phyloP scores from a whole-genome alignment of 108 stramenopile genomes.

The Cyclotella cryptica region DNA sequence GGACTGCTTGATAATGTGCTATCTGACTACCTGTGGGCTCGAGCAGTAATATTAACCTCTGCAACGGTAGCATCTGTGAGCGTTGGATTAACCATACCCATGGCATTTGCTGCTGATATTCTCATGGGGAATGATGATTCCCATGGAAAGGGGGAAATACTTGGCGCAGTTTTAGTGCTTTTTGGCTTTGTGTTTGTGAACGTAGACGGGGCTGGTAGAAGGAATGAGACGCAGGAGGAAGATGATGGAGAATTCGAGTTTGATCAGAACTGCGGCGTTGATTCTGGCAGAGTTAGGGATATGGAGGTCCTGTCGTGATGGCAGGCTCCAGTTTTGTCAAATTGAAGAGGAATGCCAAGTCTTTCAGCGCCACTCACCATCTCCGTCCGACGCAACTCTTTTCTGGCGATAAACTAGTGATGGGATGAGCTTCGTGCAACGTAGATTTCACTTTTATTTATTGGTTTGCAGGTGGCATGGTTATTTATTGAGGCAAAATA shows the following conservation, averaged over 20 bases:
- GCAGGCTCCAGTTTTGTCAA: too few relatives aligned
- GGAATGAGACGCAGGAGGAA: not conserved
- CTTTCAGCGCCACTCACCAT: not conserved
- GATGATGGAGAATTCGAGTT: slow-evolving; percentile 15
- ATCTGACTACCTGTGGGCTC: slow-evolving; percentile 95
- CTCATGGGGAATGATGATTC: slow-evolving; percentile 63
- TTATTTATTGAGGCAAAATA: too few relatives aligned
- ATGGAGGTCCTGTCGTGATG: too few relatives aligned
- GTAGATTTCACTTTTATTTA: too few relatives aligned
- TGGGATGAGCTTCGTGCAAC: too few relatives aligned
- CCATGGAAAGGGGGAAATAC: slow-evolving; percentile 44
- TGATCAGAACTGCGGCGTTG: not conserved
- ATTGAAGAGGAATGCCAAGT: too few relatives aligned
- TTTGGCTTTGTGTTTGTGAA: slow-evolving; percentile 86
- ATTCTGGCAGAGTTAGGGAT: too few relatives aligned
- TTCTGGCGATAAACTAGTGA: too few relatives aligned
- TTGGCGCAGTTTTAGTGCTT: slow-evolving; percentile 75
- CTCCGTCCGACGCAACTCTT: not conserved
- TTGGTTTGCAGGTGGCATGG: too few relatives aligned
- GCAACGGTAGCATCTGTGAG: slow-evolving; percentile 98
- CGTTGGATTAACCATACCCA: slow-evolving; percentile 95
- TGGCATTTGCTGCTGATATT: slow-evolving; percentile 88
- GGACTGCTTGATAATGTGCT: slow-evolving; percentile 91
- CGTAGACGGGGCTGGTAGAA: slow-evolving; percentile 38
- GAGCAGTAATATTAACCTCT: slow-evolving; percentile 93